These are phyloP conservation scores for Terana coerulea DNA, from an alignment of 768 basidiomycete species.

Conservation along the genomic window DNA sequence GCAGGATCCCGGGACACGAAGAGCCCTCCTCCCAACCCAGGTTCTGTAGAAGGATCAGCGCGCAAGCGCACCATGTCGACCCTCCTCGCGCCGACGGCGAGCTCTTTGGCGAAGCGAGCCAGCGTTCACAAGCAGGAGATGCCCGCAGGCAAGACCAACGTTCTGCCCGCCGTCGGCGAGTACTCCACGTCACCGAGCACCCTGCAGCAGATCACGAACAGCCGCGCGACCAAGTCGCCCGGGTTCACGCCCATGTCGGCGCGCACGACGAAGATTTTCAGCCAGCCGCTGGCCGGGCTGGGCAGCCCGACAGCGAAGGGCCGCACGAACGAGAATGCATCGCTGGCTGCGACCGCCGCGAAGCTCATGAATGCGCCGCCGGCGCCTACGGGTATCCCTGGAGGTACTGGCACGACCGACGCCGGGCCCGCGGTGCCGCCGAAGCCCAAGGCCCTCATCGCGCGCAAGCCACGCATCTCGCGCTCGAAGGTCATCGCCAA, in stretches of 20 bases:
- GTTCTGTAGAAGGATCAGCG: too few species aligned
- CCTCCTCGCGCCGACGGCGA: slow-evolving; percentile 71
- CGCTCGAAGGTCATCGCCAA: slow-evolving; percentile 77
- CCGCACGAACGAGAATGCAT: not conserved
- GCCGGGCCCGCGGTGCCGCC: slow-evolving; percentile 16
- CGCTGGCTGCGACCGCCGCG: slow-evolving; percentile 30
- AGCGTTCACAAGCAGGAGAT: not conserved
- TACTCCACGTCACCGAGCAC: slow-evolving; percentile 10
- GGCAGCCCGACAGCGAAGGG: not conserved
- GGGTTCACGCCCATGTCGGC: slow-evolving; percentile 18
- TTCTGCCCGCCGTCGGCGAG: slow-evolving; percentile 11
- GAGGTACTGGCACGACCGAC: too few species aligned
- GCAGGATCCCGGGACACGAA: not conserved
- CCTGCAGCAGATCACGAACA: slow-evolving; percentile 33
- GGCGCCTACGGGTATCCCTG: not conserved
- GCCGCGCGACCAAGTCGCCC: slow-evolving; percentile 9
- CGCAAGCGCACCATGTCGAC: slow-evolving; percentile 39
- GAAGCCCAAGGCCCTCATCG: slow-evolving; percentile 31
- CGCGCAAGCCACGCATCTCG: slow-evolving; percentile 74
- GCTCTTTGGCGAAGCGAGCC: slow-evolving; percentile 50
- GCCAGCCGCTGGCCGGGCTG: not conserved
- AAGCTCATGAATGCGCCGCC: slow-evolving; percentile 20
- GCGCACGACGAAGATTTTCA: slow-evolving; percentile 13
- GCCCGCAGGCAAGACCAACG: not conserved
- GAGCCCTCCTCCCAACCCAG: too few species aligned